A percentile compares a stretch with the other conserved stretches of the same genome.
Evolutionary conservation across 768 basidiomycete species (phyloP).

Genomic region (Suillus occidentalis): DNA sequence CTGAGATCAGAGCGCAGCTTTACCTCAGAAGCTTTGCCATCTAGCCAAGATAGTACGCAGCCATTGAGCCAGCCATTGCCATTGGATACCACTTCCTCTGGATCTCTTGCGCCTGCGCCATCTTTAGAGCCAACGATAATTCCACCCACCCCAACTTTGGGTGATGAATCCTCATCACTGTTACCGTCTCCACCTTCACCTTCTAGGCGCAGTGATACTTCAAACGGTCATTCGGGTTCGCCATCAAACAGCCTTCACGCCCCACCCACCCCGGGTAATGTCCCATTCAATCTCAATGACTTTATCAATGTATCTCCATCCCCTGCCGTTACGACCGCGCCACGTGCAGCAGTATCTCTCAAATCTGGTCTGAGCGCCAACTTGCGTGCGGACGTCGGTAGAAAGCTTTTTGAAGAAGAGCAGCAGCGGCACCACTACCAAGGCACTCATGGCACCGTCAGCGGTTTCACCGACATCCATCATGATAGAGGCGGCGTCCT

Average conservation of each 20-base stretch:
- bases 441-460: slow-evolving; percentile 7
- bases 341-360: slow-evolving; percentile 32
- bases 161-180: slow-evolving; percentile 22
- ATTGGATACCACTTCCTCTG: slow-evolving; percentile 18
- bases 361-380: slow-evolving; percentile 44
- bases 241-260: slow-evolving; percentile 22
- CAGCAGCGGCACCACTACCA: slow-evolving; percentile 45
- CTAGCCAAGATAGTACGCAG: slow-evolving; percentile 27
- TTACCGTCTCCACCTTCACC: slow-evolving; percentile 27
- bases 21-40: slow-evolving; percentile 23
- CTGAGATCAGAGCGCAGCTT: slow-evolving; percentile 31
- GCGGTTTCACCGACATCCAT: slow-evolving; percentile 23
- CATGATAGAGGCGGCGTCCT: slow-evolving; percentile 28
- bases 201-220: slow-evolving; percentile 20
- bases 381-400: slow-evolving; percentile 61
- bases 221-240: slow-evolving; percentile 3
- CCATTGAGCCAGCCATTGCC: slow-evolving; percentile 18
- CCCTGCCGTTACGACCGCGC: slow-evolving; percentile 41
- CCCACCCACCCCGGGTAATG: slow-evolving; percentile 36
- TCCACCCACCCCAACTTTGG: slow-evolving; percentile 35
- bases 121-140: slow-evolving; percentile 33
- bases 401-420: slow-evolving; percentile 72
- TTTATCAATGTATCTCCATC: slow-evolving; percentile 75
- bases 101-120: slow-evolving; percentile 24
- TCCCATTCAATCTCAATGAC: slow-evolving; percentile 64